Conservation (phyloP, 805 yeast genomes). For the Nakazawaea ishiwadae region DNA sequence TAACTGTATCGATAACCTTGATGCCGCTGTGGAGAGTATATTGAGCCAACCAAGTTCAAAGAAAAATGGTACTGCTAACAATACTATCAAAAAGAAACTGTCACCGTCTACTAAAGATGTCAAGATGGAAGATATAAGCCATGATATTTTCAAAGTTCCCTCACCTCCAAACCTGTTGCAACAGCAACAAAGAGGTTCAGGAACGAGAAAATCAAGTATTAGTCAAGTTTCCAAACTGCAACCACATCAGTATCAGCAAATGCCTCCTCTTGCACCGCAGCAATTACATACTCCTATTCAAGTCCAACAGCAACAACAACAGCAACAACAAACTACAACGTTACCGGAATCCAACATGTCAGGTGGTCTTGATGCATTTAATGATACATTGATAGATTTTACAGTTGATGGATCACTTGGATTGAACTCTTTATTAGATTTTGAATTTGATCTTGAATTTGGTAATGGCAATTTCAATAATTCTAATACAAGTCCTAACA, state of each 20-base stretch:
- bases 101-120: constrained; percentile 4
- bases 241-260: constrained; percentile 2
- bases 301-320: neutral
- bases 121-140: constrained; percentile 7
- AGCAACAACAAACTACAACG: constrained; percentile 1
- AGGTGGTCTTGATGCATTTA: constrained; percentile 19
- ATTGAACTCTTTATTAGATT: constrained; percentile 61
- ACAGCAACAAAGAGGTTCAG: constrained; percentile 7
- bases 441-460: constrained; percentile 27
- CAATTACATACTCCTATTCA: neutral
- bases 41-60: constrained; percentile 38
- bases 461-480: neutral
- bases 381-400: constrained; percentile 43
- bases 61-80: no score
- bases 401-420: constrained; percentile 84
- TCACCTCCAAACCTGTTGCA: constrained; percentile 10
- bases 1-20: constrained; percentile 52
- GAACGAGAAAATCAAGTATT: constrained; percentile 6
- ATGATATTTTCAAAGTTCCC: constrained; percentile 9
- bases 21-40: constrained; percentile 56
- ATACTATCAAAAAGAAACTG: constrained; percentile 3
- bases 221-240: neutral
- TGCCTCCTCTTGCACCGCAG: constrained; percentile 9
- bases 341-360: no score
- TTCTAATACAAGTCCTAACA: neutral